Base-by-base conservation (phyloP, 2,329 filamentous ascomycete genomes). In the Samsoniella hepiali region DNA sequence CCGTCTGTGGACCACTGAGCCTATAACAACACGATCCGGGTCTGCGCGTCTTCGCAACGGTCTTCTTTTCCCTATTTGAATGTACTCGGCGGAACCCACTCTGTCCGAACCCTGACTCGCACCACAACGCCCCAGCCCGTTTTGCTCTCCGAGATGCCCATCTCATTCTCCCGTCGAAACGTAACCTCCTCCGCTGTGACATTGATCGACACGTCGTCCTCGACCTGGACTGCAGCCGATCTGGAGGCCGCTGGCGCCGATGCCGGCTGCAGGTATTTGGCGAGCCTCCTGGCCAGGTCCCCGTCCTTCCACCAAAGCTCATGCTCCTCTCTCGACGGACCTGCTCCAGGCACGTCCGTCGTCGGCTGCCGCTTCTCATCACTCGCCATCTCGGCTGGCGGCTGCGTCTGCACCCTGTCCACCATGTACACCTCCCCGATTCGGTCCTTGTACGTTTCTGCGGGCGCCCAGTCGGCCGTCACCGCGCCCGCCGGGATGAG, bases 91-190 rank as follows among this genome's bases (percentile, higher is more conserved):
- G 38, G 9, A 22, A 22, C 5, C 13, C 22, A 31, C 10, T 49
- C 42, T 22, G 47, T 10, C 45, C 61, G 51, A 22, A 58, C 40
- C 7, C 36, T 63, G 31, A 82, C 70, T 3, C 69, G 70, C 2
- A 78, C 72, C 11, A 81, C 75, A 34, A 82, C 70, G 1, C 74
- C 79, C 72, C 74, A 81, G 0, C 79, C 80, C 2, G 72, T 74
- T 64, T 71, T 68, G 54, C 78, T 79, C 69, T 82, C 79, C 72
- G 75, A 77, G 1, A 82, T 68, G 0, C 79, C 79, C 65, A 82
- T 72, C 17, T 77, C 76, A 54, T 79, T 82, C 69, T 80, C 74
- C 60, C 67, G 69, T 13, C 79, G 70, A 62, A 82, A 81, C 1
- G 77, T 77, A 2, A 81, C 74, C 65, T 79, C 74, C 56, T 80